Percentiles rank a stretch among this genome's conserved stretches.
phyloP scores from a whole-genome alignment of 2,329 filamentous ascomycete species.

The Alternaria novae-zelandiae region DNA sequence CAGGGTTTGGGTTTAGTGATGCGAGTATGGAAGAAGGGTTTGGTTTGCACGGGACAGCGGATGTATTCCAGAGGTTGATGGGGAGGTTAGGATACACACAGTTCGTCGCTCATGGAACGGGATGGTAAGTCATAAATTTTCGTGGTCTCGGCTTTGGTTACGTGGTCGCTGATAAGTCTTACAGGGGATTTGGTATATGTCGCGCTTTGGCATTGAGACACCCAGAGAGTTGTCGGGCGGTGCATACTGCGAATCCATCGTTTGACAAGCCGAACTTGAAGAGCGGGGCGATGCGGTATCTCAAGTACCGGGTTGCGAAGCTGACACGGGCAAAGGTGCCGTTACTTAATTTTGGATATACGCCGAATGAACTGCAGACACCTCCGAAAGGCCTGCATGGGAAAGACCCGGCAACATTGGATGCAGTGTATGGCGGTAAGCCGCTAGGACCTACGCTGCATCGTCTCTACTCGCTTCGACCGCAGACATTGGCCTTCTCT shows the following conservation, averaged over 20 bases:
- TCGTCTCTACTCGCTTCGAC: constrained; percentile 38
- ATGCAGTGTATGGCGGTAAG: background rate
- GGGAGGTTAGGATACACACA: constrained; percentile 62
- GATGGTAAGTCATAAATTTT: constrained; percentile 47
- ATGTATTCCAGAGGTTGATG: constrained; percentile 67
- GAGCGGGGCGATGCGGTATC: constrained; percentile 56
- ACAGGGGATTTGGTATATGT: constrained; percentile 53
- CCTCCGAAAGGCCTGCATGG: background rate
- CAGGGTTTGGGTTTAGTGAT: constrained; percentile 72
- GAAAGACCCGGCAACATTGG: background rate
- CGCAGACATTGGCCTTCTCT: constrained; percentile 46
- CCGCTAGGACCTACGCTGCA: constrained; percentile 26
- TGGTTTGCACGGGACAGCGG: constrained; percentile 61
- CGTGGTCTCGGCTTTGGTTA: background rate
- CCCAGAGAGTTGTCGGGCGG: constrained; percentile 61
- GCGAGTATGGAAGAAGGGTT: constrained; percentile 59
- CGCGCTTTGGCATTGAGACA: constrained; percentile 57
- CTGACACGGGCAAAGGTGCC: constrained; percentile 49
- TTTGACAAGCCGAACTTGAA: constrained; percentile 58
- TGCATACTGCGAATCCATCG: constrained; percentile 66
- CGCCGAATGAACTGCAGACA: constrained; percentile 56
- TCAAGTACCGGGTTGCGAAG: constrained; percentile 63
- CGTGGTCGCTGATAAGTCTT: background rate
- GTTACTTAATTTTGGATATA: constrained; percentile 63
- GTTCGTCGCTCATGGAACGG: constrained; percentile 65